phyloP scores from a whole-genome alignment of 1,284 basidiomycete species.

The Trametes pubescens region DNA sequence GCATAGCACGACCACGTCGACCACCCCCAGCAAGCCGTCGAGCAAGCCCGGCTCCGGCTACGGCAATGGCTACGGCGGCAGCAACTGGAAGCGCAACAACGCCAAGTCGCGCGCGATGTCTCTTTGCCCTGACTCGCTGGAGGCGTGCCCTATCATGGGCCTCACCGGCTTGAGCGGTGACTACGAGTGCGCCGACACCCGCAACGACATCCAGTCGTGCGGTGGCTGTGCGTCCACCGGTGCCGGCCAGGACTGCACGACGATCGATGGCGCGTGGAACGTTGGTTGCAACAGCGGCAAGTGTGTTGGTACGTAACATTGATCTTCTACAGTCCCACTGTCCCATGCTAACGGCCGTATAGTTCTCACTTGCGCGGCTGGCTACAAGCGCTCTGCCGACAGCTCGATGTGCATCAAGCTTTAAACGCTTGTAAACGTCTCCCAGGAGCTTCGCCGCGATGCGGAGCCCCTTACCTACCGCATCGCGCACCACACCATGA shows the following conservation, averaged over 20 bases:
- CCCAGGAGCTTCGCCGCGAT: slow-evolving; percentile 9
- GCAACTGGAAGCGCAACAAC: slow-evolving; percentile 45
- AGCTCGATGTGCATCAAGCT: slow-evolving; percentile 60
- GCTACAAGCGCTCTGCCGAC: slow-evolving; percentile 59
- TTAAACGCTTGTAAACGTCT: slow-evolving; percentile 41
- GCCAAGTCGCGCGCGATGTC: slow-evolving; percentile 48
- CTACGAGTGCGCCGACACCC: slow-evolving; percentile 71
- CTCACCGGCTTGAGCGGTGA: slow-evolving; percentile 48
- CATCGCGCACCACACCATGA: not conserved
- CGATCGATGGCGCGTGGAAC: slow-evolving; percentile 68
- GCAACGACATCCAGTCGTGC: slow-evolving; percentile 67
- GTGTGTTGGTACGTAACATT: slow-evolving; percentile 59
- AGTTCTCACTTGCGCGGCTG: slow-evolving; percentile 69
- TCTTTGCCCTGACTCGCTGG: slow-evolving; percentile 64
- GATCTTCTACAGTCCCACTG: slow-evolving; percentile 14
- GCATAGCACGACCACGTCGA: slow-evolving; percentile 45
- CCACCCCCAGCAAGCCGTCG: slow-evolving; percentile 45
- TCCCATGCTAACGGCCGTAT: slow-evolving; percentile 4
- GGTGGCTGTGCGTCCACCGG: slow-evolving; percentile 76
- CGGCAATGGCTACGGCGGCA: slow-evolving; percentile 20
- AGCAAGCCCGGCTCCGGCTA: slow-evolving; percentile 32
- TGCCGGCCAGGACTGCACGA: slow-evolving; percentile 74
- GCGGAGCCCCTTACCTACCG: not conserved
- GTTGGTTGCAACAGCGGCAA: slow-evolving; percentile 70
- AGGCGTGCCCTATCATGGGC: slow-evolving; percentile 68